phyloP scores from a whole-genome alignment of 345 rosid species.

The Gossypium longicalyx region DNA sequence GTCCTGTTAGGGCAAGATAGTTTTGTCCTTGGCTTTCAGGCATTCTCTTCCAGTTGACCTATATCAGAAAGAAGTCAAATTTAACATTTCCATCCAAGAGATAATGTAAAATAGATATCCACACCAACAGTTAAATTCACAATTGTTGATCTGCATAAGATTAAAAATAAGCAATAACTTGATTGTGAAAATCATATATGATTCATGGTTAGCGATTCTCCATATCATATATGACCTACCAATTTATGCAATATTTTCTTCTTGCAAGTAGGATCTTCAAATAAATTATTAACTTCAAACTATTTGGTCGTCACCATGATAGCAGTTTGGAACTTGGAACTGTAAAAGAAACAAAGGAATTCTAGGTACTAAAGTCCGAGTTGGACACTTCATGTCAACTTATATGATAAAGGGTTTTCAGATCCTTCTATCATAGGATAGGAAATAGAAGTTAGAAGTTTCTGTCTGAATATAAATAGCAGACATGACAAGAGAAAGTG shows the following conservation, averaged over 20 bases:
- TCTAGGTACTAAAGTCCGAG: neutral
- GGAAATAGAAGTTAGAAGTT: neutral
- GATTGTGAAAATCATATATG: neutral
- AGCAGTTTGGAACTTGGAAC: neutral
- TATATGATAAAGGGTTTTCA: neutral
- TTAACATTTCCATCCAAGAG: neutral
- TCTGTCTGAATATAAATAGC: neutral
- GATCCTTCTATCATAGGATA: neutral
- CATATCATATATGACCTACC: neutral
- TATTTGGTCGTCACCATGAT: neutral
- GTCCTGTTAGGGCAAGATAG: conserved; percentile 68
- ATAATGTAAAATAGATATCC: neutral
- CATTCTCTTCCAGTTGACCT: conserved; percentile 72
- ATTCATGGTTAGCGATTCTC: neutral
- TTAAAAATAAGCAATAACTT: neutral
- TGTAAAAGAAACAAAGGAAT: neutral
- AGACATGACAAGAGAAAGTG: neutral
- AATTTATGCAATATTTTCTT: neutral
- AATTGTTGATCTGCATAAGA: neutral
- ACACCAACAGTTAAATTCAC: neutral
- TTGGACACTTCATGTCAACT: neutral
- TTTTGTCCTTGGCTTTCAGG: conserved; percentile 49
- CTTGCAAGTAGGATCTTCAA: neutral
- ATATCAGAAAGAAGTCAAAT: conserved; percentile 13
- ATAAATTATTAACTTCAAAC: neutral